phyloP scores from a whole-genome alignment of 2,329 filamentous ascomycete species.

The Davidsoniella eucalypti region DNA sequence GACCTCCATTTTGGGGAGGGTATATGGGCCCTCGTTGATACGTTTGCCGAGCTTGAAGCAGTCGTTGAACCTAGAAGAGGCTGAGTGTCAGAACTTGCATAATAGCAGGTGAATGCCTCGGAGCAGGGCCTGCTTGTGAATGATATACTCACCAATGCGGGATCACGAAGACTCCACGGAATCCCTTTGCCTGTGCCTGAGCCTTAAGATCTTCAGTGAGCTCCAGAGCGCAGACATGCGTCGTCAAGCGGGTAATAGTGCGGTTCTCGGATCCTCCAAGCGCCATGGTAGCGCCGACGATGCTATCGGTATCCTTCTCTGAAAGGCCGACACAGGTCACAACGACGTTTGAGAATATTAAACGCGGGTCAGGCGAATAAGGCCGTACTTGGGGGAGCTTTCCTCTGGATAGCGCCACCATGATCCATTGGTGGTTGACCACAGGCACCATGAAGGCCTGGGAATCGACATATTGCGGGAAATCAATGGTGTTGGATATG shows the following conservation, averaged over 20 bases:
- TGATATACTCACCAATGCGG: constrained; percentile 60
- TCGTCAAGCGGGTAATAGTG: constrained; percentile 56
- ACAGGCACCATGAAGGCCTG: constrained; percentile 68
- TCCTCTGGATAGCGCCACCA: constrained; percentile 47
- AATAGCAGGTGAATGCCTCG: too few species aligned
- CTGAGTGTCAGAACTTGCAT: too few species aligned
- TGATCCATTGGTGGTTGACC: constrained; percentile 68
- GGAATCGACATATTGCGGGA: constrained; percentile 66
- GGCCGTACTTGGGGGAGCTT: constrained; percentile 65
- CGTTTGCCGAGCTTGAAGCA: constrained; percentile 84
- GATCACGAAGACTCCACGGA: constrained; percentile 68
- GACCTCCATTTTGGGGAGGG: constrained; percentile 72
- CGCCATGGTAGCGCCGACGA: constrained; percentile 74
- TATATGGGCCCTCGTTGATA: constrained; percentile 77
- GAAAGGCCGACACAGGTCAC: constrained; percentile 76
- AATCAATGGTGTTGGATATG: constrained; percentile 65
- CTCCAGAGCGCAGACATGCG: constrained; percentile 74
- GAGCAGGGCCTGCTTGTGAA: too few species aligned
- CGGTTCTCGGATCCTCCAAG: constrained; percentile 71
- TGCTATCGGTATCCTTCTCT: constrained; percentile 74
- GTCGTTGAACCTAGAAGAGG: constrained; percentile 64
- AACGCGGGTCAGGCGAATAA: constrained; percentile 75
- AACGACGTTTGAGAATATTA: constrained; percentile 76
- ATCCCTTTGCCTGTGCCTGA: constrained; percentile 43
- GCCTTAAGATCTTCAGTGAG: constrained; percentile 57